A percentile compares a stretch with the other conserved stretches of the same genome.
Conservation (phyloP, 2,329 filamentous ascomycete species). For the Epicoccum sorghinum region DNA sequence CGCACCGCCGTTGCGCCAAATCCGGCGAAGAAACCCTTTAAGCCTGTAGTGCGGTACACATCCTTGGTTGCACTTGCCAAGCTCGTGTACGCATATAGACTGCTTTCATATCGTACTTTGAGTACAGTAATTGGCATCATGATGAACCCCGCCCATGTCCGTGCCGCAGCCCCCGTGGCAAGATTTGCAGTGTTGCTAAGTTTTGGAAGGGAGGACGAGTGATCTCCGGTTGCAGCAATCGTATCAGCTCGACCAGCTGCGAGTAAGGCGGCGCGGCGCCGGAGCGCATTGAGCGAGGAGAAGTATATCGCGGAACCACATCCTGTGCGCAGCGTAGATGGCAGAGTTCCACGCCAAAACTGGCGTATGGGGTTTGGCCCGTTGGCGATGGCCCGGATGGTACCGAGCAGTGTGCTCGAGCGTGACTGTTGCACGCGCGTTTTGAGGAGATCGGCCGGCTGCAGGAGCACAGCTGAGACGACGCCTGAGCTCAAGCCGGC, state of each 20-base stretch:
- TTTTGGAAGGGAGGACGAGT: constrained; percentile 77
- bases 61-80: constrained; percentile 74
- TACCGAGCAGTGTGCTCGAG: constrained; percentile 68
- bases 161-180: constrained; percentile 79
- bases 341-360: constrained; percentile 91
- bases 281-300: constrained; percentile 80
- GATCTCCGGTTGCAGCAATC: constrained; percentile 22
- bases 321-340: constrained; percentile 91
- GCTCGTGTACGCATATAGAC: constrained; percentile 81
- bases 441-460: constrained; percentile 95
- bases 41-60: constrained; percentile 74
- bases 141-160: constrained; percentile 84
- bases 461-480: constrained; percentile 85
- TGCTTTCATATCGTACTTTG: constrained; percentile 95
- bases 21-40: constrained; percentile 87
- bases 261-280: constrained; percentile 64
- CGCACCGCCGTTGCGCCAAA: constrained; percentile 92
- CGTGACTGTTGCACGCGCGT: constrained; percentile 92
- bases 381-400: constrained; percentile 71
- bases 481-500: constrained; percentile 89
- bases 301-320: constrained; percentile 95
- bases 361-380: constrained; percentile 70
- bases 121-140: constrained; percentile 97
- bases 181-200: constrained; percentile 86
- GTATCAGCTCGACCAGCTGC: constrained; percentile 24